A percentile compares a stretch with the other conserved stretches of the same genome.
Conservation (phyloP, 441 rosid genomes). For the Gossypium lobatum region DNA sequence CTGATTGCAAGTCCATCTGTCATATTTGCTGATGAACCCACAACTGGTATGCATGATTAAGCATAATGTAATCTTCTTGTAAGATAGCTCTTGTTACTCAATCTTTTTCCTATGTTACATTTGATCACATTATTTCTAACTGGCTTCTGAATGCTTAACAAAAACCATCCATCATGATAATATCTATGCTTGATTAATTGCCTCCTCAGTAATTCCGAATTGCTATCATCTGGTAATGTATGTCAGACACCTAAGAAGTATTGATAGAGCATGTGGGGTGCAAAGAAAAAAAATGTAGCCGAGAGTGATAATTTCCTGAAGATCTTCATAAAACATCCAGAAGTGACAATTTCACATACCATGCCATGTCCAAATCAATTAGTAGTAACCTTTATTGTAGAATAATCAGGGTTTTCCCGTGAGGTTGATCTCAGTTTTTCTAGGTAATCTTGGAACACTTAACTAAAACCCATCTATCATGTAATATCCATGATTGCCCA, state of each 20-base stretch:
- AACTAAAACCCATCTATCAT: neutral
- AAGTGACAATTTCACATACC: neutral
- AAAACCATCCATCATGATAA: neutral
- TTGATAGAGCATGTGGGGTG: neutral
- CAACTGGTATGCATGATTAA: slow-evolving; percentile 54
- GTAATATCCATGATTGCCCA: neutral
- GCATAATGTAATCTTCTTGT: neutral
- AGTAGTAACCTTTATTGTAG: neutral
- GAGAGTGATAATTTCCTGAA: neutral
- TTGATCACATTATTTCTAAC: slow-evolving; percentile 4
- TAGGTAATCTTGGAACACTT: neutral
- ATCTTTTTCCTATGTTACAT: neutral
- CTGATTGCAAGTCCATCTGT: slow-evolving; percentile 96
- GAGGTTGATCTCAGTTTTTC: neutral
- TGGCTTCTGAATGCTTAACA: neutral
- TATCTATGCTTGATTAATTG: neutral
- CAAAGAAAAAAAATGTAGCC: neutral
- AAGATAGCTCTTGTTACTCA: neutral
- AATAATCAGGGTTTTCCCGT: neutral
- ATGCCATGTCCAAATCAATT: neutral
- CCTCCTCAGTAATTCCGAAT: neutral
- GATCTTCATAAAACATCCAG: neutral
- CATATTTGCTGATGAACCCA: slow-evolving; percentile 95
- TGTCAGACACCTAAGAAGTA: neutral
- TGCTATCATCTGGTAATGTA: neutral